phyloP scores from a whole-genome alignment of 495 filamentous ascomycete species.

The Collariella sp. region DNA sequence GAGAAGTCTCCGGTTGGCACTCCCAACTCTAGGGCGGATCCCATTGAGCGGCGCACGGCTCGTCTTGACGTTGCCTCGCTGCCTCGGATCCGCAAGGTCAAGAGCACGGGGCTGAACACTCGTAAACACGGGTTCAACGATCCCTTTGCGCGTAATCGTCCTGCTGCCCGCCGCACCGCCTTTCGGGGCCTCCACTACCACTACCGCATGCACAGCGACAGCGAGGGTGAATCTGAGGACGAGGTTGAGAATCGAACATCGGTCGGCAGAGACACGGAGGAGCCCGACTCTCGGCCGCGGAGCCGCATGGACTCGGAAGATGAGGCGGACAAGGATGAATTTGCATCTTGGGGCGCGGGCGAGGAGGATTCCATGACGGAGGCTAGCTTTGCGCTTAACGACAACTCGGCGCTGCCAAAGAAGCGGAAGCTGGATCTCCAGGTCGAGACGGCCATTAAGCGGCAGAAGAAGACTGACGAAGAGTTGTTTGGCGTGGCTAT shows the following conservation, averaged over 20 bases:
- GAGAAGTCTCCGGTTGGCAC: constrained; percentile 54
- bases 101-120: constrained; percentile 48
- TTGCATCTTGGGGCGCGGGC: constrained; percentile 30
- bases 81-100: constrained; percentile 62
- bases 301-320: constrained; percentile 68
- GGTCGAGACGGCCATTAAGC: constrained; percentile 55
- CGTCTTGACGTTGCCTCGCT: constrained; percentile 55
- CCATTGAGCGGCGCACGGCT: constrained; percentile 41
- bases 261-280: constrained; percentile 64
- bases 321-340: constrained; percentile 57
- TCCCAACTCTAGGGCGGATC: constrained; percentile 57
- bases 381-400: constrained; percentile 41
- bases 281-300: constrained; percentile 68
- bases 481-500: constrained; percentile 60
- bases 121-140: constrained; percentile 65
- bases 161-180: constrained; percentile 35
- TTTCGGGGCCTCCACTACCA: constrained; percentile 48
- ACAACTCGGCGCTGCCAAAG: constrained; percentile 38
- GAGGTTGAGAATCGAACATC: constrained; percentile 42
- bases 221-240: constrained; percentile 49
- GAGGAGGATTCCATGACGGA: constrained; percentile 53
- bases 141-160: constrained; percentile 60
- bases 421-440: constrained; percentile 64
- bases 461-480: constrained; percentile 66
- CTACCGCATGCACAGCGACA: constrained; percentile 45